phyloP scores from a whole-genome alignment of 2,329 filamentous ascomycete species.

The Aspergillus neotritici region DNA sequence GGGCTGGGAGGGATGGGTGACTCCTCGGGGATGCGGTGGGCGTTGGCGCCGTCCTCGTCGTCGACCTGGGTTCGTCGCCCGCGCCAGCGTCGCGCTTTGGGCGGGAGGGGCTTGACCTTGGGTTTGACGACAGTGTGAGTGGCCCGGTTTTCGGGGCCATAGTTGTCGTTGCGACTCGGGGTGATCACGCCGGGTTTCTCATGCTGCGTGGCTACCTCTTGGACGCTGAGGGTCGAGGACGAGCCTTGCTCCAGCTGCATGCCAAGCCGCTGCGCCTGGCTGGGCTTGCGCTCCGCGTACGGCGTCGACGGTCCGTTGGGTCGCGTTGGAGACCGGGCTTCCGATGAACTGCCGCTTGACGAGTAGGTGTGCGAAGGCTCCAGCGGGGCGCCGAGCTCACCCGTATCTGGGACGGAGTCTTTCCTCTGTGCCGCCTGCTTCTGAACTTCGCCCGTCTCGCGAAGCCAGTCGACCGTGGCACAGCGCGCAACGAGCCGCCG shows the following conservation, averaged over 20 bases:
- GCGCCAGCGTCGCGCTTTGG: conserved; percentile 40
- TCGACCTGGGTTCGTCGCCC: conserved; percentile 28
- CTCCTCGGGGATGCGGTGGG: conserved; percentile 25
- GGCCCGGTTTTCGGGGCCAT: conserved; percentile 15
- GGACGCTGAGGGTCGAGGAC: conserved; percentile 69
- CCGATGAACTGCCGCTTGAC: conserved; percentile 31
- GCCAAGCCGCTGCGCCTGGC: conserved; percentile 46
- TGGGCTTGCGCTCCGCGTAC: conserved; percentile 21
- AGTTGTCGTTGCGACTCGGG: conserved; percentile 56
- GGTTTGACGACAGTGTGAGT: conserved; percentile 12
- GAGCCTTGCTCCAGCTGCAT: conserved; percentile 65
- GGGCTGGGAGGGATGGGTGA: background rate
- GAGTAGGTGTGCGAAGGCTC: conserved; percentile 37
- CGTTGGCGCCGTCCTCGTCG: conserved; percentile 27
- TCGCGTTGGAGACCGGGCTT: conserved; percentile 44
- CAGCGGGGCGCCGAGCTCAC: conserved; percentile 18
- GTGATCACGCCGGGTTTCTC: conserved; percentile 80
- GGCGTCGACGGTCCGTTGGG: conserved; percentile 21
- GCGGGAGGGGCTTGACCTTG: conserved; percentile 38
- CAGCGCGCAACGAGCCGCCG: conserved; percentile 44
- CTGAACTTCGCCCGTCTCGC: conserved; percentile 22
- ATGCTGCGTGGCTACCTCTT: conserved; percentile 70
- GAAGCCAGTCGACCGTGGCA: conserved; percentile 43
- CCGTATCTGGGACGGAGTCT: conserved; percentile 10
- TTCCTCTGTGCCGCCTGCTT: conserved; percentile 14